A percentile compares a stretch with the other conserved stretches of the same genome.
These are phyloP conservation scores for Zasmidium cellare DNA, from an alignment of 2,329 filamentous ascomycete species.

Conservation along the genomic window DNA sequence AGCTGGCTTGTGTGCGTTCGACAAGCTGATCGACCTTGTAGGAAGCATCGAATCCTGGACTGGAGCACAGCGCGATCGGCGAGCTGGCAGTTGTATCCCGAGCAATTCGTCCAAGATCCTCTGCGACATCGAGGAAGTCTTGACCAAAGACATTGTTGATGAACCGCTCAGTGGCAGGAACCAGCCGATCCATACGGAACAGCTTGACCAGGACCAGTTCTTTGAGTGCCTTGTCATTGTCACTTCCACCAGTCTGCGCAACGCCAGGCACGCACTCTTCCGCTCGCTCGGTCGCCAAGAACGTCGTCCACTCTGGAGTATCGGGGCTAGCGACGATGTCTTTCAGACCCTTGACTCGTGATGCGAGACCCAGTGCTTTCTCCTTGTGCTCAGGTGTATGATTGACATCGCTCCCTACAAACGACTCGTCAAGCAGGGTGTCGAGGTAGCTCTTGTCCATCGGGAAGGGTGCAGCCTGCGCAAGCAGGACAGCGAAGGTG, in stretches of 20 bases:
- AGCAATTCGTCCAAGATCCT: conserved; percentile 83
- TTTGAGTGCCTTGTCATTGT: conserved; percentile 73
- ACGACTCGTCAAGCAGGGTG: conserved; percentile 73
- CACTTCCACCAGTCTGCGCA: conserved; percentile 59
- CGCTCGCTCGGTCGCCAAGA: conserved; percentile 81
- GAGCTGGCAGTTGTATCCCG: conserved; percentile 79
- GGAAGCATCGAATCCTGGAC: conserved; percentile 93
- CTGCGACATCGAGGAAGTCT: conserved; percentile 77
- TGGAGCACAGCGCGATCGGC: conserved; percentile 89
- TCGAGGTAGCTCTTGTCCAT: conserved; percentile 93
- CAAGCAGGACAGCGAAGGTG: conserved; percentile 90
- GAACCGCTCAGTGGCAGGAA: conserved; percentile 90
- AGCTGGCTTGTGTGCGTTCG: conserved; percentile 75
- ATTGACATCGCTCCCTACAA: conserved; percentile 77
- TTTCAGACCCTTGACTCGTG: conserved; percentile 71
- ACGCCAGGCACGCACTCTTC: conserved; percentile 78
- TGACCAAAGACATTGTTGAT: conserved; percentile 81
- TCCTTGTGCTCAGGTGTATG: conserved; percentile 64
- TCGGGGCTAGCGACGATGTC: conserved; percentile 65
- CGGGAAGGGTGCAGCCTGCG: conserved; percentile 91
- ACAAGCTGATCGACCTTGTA: conserved; percentile 98
- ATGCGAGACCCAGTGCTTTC: conserved; percentile 67
- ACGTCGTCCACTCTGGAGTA: conserved; percentile 71
- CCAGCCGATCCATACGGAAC: conserved; percentile 92
- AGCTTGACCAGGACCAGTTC: conserved; percentile 91